Evolutionary conservation across 441 rosid genomes (phyloP), one percentile per base, ranked within the genome.

Genomic region (Populus hybrid): DNA sequence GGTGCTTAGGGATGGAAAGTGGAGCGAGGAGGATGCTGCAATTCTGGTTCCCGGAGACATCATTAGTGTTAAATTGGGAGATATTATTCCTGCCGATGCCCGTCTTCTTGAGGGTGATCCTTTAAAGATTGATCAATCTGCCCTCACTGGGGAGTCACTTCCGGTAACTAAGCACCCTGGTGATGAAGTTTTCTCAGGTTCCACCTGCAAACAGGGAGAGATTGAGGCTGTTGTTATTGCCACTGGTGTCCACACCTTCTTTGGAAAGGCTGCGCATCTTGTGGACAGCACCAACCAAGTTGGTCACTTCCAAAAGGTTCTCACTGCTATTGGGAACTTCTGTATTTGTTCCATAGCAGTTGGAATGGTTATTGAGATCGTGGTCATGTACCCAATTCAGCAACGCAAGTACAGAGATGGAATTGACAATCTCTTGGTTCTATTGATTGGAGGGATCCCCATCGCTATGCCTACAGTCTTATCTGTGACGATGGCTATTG

Each of bases 401-500:
- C 82, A 75, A 73, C 90, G 99, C 73, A 78, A 72, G 42, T 94
- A 94, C 82, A 90, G 99, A 75, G 87, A 92, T 40, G 99, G 99
- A 24, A 94, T 94, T 67, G 93, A 94, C 79, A 94, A 94, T 75
- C 97, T 94, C 71, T 82, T 94, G 82, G 99, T 94, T 75, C 97
- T 94, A 70, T 82, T 94, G 88, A 94, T 94, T 35, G 99, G 99
- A 79, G 99, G 99, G 8, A 94, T 94, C 72, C 99, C 99, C 14
- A 94, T 94, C 77, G 99, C 99, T 26, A 94, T 94, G 97, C 98
- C 98, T 2, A 94, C 97, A 3, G 98, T 94, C 40, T 80, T 94
- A 85, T 94, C 98, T 2, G 97, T 94, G 64, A 94, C 98, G 1
- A 94, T 94, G 99, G 99, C 99, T 71, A 94, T 94, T 77, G 99